Evolutionary conservation across 192 early-diverging fungal genomes (phyloP).

Genomic region (Nowakowskiella sp.): DNA sequence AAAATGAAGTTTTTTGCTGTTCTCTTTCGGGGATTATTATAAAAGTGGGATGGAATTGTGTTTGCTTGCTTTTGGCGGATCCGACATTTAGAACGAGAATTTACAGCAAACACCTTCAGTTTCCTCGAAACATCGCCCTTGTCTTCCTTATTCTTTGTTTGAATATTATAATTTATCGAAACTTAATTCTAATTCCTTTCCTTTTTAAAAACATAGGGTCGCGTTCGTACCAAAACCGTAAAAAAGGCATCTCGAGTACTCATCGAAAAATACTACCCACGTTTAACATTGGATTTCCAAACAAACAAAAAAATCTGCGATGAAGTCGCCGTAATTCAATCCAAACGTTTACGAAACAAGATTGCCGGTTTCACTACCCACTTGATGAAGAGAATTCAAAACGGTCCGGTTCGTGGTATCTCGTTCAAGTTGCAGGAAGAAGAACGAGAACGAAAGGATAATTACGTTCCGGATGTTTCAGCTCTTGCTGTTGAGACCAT

Average conservation of each 20-base stretch:
- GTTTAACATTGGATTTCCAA: constrained; percentile 98
- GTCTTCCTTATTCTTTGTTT: too few relatives aligned
- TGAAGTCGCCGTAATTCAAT: constrained; percentile 96
- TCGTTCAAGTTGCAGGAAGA: constrained; percentile 99
- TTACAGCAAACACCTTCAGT: too few relatives aligned
- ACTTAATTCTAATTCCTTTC: too few relatives aligned
- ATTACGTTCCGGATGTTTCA: constrained; percentile 98
- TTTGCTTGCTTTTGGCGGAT: too few relatives aligned
- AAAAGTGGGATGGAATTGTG: too few relatives aligned
- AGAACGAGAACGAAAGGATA: constrained; percentile 99
- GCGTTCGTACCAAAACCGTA: constrained; percentile 99
- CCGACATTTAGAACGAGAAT: too few relatives aligned
- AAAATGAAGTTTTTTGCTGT: too few relatives aligned
- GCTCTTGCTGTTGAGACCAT: constrained; percentile 84
- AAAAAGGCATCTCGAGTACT: constrained; percentile 99
- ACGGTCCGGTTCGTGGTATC: constrained; percentile 97
- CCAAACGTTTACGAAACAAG: constrained; percentile 99
- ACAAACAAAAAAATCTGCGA: constrained; percentile 99
- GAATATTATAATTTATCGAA: too few relatives aligned
- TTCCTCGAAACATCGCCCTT: too few relatives aligned
- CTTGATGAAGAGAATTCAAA: constrained; percentile 99
- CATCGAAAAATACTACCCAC: constrained; percentile 99
- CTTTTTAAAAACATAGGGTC: constrained; percentile 58
- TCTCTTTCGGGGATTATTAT: too few relatives aligned
- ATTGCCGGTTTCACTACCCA: constrained; percentile 99